These are phyloP conservation scores for Candida pseudocylindracea DNA, from an alignment of 1,139 yeast species.

Conservation along the genomic window DNA sequence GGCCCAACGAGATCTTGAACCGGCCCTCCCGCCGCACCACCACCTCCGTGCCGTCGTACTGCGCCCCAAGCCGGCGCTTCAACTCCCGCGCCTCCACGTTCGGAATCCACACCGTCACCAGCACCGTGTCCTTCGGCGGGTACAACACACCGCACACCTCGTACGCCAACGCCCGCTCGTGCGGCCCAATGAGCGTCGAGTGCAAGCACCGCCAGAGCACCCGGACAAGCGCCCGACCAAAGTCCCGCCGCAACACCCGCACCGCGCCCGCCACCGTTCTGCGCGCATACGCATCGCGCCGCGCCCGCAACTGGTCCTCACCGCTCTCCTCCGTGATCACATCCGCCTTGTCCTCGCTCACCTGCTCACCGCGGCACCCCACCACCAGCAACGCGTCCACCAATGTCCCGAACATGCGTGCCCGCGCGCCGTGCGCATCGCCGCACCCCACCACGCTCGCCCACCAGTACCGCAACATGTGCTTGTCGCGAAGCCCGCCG, in stretches of 20 bases:
- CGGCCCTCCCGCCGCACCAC: constrained; percentile 20
- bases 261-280: constrained; percentile 40
- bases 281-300: constrained; percentile 20
- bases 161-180: constrained; percentile 40
- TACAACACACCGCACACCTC: constrained; percentile 46
- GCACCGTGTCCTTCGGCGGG: constrained; percentile 34
- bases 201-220: constrained; percentile 56
- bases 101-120: constrained; percentile 45
- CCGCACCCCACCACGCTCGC: no score
- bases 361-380: no score
- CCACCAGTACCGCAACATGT: constrained; percentile 5
- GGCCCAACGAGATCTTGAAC: constrained; percentile 16
- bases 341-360: no score
- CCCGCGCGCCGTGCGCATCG: no score
- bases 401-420: no score
- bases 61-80: constrained; percentile 37
- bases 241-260: constrained; percentile 40
- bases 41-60: constrained; percentile 21
- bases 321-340: constrained; percentile 29
- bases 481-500: constrained; percentile 5
- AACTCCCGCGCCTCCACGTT: constrained; percentile 23
- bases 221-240: constrained; percentile 36
- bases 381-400: no score
- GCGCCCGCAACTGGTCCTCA: constrained; percentile 16
- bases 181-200: constrained; percentile 31